A percentile compares a stretch with the other conserved stretches of the same genome.
phyloP scores from a whole-genome alignment of 495 filamentous ascomycete genomes.

The Neurospora sp. region DNA sequence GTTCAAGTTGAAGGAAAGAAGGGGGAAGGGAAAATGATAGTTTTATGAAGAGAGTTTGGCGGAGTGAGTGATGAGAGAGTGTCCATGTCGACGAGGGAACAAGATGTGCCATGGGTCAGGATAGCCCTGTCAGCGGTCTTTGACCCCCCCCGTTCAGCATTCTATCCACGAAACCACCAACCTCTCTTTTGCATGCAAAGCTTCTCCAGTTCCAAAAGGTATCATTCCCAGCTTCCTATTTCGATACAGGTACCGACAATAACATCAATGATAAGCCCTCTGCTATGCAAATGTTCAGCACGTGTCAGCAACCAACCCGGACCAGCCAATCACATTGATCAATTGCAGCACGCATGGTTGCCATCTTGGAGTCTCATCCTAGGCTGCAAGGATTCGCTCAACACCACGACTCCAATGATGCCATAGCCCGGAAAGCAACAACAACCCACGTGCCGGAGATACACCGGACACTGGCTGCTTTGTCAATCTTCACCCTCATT shows the following conservation, averaged over 20 bases:
- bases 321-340: not conserved
- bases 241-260: not conserved
- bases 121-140: not conserved
- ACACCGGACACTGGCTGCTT: not conserved
- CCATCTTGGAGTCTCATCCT: not conserved
- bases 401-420: not conserved
- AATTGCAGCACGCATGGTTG: not conserved
- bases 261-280: not conserved
- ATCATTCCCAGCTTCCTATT: not conserved
- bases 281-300: not conserved
- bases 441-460: not conserved
- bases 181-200: too few relatives aligned
- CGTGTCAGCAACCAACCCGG: not conserved
- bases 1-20: conserved; percentile 3
- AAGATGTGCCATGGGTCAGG: not conserved
- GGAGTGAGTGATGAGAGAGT: not conserved
- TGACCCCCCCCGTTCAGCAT: not conserved
- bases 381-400: not conserved
- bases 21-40: not conserved
- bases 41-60: not conserved
- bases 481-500: not conserved
- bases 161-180: too few relatives aligned
- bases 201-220: not conserved
- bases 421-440: not conserved
- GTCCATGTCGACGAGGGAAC: not conserved